These are phyloP conservation scores for Phytophthora syringae DNA, from an alignment of 352 stramenopile species.

Conservation along the genomic window DNA sequence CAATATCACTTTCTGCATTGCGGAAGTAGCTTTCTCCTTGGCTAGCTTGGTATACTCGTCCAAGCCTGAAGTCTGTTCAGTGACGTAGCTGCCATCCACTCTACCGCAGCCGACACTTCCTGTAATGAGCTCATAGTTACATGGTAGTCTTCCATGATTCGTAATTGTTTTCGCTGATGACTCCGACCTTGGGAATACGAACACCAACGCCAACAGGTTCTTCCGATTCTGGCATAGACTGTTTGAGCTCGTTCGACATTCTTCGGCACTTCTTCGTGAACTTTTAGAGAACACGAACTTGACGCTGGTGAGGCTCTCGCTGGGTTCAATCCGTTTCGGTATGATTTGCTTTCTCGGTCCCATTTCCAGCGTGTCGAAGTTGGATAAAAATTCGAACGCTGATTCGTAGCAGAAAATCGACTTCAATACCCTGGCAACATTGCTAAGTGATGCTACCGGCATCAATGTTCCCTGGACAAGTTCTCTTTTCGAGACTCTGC, in stretches of 20 bases:
- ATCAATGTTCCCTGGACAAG: background rate
- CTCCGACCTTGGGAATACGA: background rate
- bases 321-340: too few species aligned
- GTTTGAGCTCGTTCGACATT: background rate
- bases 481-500: too few species aligned
- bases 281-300: background rate
- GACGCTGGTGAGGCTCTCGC: too few species aligned
- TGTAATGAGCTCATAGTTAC: background rate
- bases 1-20: background rate
- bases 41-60: background rate
- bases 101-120: background rate
- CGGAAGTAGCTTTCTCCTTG: background rate
- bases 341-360: too few species aligned
- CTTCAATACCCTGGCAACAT: background rate
- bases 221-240: background rate
- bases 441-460: background rate
- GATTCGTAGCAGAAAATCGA: background rate
- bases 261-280: background rate
- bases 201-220: background rate
- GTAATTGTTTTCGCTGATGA: background rate
- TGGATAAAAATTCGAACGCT: background rate
- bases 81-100: background rate
- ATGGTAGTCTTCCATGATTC: background rate
- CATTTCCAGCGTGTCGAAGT: background rate
- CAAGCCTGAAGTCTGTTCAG: background rate